phyloP scores from a whole-genome alignment of 2,329 filamentous ascomycete genomes.

The Xylaria arbuscula region DNA sequence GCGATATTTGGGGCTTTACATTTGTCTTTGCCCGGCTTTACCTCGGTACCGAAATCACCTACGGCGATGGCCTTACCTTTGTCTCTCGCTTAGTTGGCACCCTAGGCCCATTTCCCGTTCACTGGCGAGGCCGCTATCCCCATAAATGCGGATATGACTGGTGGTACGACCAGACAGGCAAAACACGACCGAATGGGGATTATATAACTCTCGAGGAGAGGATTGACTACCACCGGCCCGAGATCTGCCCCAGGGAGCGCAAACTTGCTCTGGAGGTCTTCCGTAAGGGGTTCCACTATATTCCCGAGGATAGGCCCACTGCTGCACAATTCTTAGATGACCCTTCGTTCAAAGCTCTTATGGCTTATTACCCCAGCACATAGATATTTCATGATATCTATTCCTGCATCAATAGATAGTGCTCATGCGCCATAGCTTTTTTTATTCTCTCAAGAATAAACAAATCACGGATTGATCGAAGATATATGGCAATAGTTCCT shows the following conservation, averaged over 20 bases:
- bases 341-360: slow-evolving; percentile 11
- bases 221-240: slow-evolving; percentile 4
- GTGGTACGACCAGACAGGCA: slow-evolving; percentile 9
- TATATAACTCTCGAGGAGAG: background rate
- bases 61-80: background rate
- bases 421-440: no score
- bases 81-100: slow-evolving; percentile 1
- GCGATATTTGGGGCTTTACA: slow-evolving; percentile 3
- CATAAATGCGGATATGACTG: background rate
- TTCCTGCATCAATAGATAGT: no score
- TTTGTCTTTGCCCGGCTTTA: slow-evolving; percentile 1
- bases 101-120: slow-evolving; percentile 13
- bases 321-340: slow-evolving; percentile 16
- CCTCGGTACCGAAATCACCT: background rate
- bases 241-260: slow-evolving; percentile 10
- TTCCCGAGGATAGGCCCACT: slow-evolving; percentile 4
- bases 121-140: slow-evolving; percentile 2
- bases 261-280: slow-evolving; percentile 3
- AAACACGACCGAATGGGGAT: background rate
- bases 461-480: no score
- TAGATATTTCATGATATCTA: no score
- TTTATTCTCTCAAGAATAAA: no score
- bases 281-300: slow-evolving; percentile 5
- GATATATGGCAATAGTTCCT: no score
- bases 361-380: background rate